Evolutionary conservation across 345 rosid species (phyloP).

Genomic region (Iberis pinnata): DNA sequence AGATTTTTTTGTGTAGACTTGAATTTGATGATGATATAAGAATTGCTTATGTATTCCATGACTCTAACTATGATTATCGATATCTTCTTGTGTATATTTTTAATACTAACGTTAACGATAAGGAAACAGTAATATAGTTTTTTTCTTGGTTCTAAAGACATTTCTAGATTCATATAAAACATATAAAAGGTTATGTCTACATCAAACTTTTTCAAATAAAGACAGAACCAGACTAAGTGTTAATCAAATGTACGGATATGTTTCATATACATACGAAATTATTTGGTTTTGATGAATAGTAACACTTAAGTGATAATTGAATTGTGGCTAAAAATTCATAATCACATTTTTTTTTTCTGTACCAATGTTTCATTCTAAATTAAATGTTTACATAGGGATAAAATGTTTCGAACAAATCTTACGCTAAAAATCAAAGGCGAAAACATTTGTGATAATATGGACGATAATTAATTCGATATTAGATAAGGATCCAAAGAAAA

Average conservation of each 20-base stretch:
- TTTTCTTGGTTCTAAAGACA: conserved; percentile 15
- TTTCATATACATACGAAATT: conserved; percentile 25
- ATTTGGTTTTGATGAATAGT: conserved; percentile 25
- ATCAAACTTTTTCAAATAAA: conserved; percentile 21
- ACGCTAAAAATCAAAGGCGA: too few relatives aligned
- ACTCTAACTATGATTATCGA: conserved; percentile 16
- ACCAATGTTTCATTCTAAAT: too few relatives aligned
- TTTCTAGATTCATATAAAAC: conserved; percentile 17
- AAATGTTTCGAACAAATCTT: too few relatives aligned
- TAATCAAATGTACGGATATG: conserved; percentile 27
- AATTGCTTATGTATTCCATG: conserved; percentile 34
- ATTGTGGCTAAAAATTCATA: conserved; percentile 26
- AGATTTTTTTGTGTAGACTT: conserved; percentile 7
- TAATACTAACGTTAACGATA: too few relatives aligned
- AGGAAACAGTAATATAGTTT: conserved; percentile 4
- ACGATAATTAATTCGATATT: too few relatives aligned
- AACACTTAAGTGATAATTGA: not conserved
- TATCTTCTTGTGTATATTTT: too few relatives aligned
- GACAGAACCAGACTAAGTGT: conserved; percentile 25
- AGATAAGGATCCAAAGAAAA: too few relatives aligned
- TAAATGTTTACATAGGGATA: too few relatives aligned
- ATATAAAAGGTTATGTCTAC: conserved; percentile 9
- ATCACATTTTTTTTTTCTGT: too few relatives aligned
- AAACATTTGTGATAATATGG: too few relatives aligned
- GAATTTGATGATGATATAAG: conserved; percentile 39